phyloP scores from a whole-genome alignment of 192 early-diverging fungal species.

The Anaeromyces robustus region DNA sequence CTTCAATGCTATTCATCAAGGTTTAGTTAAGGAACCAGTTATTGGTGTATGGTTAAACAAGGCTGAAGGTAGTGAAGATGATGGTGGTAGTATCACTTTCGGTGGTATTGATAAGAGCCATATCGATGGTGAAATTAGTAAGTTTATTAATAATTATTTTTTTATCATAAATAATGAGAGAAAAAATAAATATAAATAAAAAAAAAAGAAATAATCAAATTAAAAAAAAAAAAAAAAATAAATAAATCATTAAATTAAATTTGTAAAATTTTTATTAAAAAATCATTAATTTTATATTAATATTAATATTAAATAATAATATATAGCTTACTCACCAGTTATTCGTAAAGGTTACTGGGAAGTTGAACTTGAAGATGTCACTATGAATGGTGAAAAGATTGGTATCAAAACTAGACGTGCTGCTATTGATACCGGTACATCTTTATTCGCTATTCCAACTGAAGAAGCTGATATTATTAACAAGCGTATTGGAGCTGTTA shows the following conservation, averaged over 20 bases:
- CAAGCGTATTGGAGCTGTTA: slow-evolving; percentile 76
- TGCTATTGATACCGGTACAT: slow-evolving; percentile 86
- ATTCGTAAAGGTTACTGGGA: slow-evolving; percentile 95
- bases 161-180: too few species aligned
- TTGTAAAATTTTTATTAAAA: too few species aligned
- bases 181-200: neutral
- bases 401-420: slow-evolving; percentile 34
- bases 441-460: slow-evolving; percentile 63
- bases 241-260: too few species aligned
- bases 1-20: slow-evolving; percentile 75
- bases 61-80: slow-evolving; percentile 24
- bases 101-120: slow-evolving; percentile 67
- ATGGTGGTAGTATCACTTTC: slow-evolving; percentile 78
- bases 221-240: too few species aligned
- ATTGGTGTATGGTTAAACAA: slow-evolving; percentile 83
- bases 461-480: slow-evolving; percentile 78
- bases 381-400: slow-evolving; percentile 61
- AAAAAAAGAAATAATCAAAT: too few species aligned
- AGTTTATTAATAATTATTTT: neutral
- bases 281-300: too few species aligned
- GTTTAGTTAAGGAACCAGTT: slow-evolving; percentile 63
- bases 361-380: slow-evolving; percentile 64
- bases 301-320: too few species aligned
- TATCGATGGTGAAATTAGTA: slow-evolving; percentile 37
- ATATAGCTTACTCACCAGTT: slow-evolving; percentile 65